phyloP scores from a whole-genome alignment of 768 basidiomycete genomes.

The Serendipita vermifera region DNA sequence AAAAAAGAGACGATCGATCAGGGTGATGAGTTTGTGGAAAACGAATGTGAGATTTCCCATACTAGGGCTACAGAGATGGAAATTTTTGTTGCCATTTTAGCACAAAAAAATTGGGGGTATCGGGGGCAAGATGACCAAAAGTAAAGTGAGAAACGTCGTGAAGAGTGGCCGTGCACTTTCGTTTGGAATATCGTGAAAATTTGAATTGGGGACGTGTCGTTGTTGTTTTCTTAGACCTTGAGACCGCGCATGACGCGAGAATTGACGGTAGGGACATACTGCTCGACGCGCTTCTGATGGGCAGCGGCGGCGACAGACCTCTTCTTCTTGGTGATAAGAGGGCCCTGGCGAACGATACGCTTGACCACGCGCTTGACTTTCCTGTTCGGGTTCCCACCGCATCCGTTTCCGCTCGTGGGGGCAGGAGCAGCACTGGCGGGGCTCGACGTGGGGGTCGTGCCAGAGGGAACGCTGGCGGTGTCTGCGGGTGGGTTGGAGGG shows the following conservation, averaged over 20 bases:
- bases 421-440: background rate
- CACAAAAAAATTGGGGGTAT: slow-evolving; percentile 5
- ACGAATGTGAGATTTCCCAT: slow-evolving; percentile 5
- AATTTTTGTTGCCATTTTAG: background rate
- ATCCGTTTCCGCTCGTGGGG: background rate
- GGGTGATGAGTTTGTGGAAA: too few relatives aligned
- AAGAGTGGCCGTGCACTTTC: slow-evolving; percentile 1
- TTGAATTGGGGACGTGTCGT: too few relatives aligned
- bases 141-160: background rate
- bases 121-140: background rate
- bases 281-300: background rate
- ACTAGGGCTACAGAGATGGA: slow-evolving; percentile 2
- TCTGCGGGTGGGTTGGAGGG: background rate
- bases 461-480: slow-evolving; percentile 7
- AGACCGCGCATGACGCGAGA: slow-evolving; percentile 6
- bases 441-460: background rate
- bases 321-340: background rate
- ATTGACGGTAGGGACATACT: background rate
- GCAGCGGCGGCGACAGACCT: background rate
- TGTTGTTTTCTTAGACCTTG: background rate
- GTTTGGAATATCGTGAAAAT: background rate
- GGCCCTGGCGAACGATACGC: background rate
- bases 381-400: background rate
- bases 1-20: background rate
- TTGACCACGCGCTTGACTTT: background rate